A percentile compares a stretch with the other conserved stretches of the same genome.
phyloP scores from a whole-genome alignment of 1,284 basidiomycete species.

The Ustilago sp. region DNA sequence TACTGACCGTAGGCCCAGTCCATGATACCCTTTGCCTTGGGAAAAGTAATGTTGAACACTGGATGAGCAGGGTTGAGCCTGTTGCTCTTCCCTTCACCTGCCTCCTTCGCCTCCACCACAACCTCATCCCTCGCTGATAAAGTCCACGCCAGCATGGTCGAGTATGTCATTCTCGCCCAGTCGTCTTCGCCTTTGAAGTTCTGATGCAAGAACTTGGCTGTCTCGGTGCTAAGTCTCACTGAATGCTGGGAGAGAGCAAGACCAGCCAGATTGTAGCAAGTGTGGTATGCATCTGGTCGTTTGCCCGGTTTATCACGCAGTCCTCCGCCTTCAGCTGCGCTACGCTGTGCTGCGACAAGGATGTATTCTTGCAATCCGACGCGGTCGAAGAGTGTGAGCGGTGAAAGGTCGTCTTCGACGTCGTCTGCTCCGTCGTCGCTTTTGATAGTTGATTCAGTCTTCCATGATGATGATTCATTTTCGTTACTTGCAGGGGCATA shows the following conservation, averaged over 20 bases:
- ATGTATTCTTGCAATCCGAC: constrained; percentile 88
- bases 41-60: constrained; percentile 60
- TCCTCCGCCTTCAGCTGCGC: constrained; percentile 75
- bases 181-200: constrained; percentile 17
- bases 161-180: constrained; percentile 52
- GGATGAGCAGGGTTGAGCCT: constrained; percentile 58
- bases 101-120: constrained; percentile 38
- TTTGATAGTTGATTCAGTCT: constrained; percentile 37
- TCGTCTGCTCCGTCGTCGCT: constrained; percentile 12
- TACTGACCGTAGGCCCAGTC: constrained; percentile 59
- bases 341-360: constrained; percentile 84
- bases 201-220: constrained; percentile 12
- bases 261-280: constrained; percentile 68
- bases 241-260: constrained; percentile 63
- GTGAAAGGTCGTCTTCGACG: constrained; percentile 30
- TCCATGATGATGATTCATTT: constrained; percentile 27
- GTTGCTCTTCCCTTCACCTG: constrained; percentile 25
- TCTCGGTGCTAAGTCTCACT: constrained; percentile 46
- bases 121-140: constrained; percentile 30
- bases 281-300: constrained; percentile 72
- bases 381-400: constrained; percentile 58
- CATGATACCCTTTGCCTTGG: constrained; percentile 53
- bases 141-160: constrained; percentile 48
- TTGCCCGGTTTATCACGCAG: constrained; percentile 95
- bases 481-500: constrained; percentile 7